Conservation (phyloP, 805 yeast genomes). For the Brettanomyces sp. region DNA sequence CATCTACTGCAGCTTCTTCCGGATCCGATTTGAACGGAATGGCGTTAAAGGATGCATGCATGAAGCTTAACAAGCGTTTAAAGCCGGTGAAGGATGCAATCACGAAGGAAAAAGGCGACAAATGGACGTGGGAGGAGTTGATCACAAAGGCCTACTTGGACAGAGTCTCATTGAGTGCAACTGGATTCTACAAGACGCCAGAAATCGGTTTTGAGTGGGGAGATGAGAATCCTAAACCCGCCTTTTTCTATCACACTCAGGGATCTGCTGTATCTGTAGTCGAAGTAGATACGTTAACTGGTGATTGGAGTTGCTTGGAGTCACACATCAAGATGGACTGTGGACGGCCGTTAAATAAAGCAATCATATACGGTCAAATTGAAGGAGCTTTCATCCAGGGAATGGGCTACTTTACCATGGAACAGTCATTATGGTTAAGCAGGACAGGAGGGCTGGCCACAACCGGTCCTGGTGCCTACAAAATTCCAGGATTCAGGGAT, state of each 20-base stretch:
- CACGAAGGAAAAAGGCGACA: constrained; percentile 14
- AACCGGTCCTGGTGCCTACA: constrained; percentile 40
- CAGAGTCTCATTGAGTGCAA: constrained; percentile 36
- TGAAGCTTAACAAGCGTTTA: constrained; percentile 32
- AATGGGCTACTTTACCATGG: constrained; percentile 39
- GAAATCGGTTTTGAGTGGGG: constrained; percentile 36
- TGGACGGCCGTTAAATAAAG: constrained; percentile 39
- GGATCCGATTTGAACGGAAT: constrained; percentile 40
- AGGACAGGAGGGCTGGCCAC: constrained; percentile 33
- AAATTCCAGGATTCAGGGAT: constrained; percentile 41
- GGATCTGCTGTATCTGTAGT: constrained; percentile 34
- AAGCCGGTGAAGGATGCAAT: constrained; percentile 28
- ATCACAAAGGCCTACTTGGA: constrained; percentile 35
- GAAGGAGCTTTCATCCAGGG: constrained; percentile 44
- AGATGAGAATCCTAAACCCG: constrained; percentile 33
- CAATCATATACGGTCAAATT: constrained; percentile 41
- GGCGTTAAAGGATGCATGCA: constrained; percentile 41
- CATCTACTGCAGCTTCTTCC: constrained; percentile 42
- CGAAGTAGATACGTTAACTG: constrained; percentile 38
- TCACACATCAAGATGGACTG: constrained; percentile 39
- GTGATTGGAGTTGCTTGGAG: constrained; percentile 35
- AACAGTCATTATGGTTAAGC: constrained; percentile 36
- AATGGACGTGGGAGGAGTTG: constrained; percentile 31
- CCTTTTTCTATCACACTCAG: constrained; percentile 38
- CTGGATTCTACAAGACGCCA: constrained; percentile 42